Percentiles rank a stretch among this genome's conserved stretches.
Conservation (phyloP, 345 rosid genomes). For the Barbarea vulgaris region DNA sequence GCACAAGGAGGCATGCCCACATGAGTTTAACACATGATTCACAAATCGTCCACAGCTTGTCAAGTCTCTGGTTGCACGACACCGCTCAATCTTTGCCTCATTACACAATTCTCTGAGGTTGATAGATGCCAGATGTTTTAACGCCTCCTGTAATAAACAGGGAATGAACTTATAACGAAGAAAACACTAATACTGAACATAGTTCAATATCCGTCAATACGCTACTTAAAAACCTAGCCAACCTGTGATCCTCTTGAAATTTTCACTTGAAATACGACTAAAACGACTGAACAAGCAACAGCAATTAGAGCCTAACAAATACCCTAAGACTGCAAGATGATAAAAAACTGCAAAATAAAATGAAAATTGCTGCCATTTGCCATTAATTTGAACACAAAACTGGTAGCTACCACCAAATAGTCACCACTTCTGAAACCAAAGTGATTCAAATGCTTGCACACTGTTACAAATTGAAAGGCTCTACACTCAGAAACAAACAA, state of each 20-base stretch:
- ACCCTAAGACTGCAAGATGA: background rate
- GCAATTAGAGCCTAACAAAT: background rate
- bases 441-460: background rate
- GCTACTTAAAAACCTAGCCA: background rate
- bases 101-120: constrained; percentile 74
- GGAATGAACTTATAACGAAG: background rate
- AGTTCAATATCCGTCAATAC: background rate
- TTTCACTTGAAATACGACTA: background rate
- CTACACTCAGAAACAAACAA: constrained; percentile 12
- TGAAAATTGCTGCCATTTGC: background rate
- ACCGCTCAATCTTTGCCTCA: constrained; percentile 84
- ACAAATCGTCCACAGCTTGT: constrained; percentile 85
- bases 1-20: constrained; percentile 95
- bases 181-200: background rate
- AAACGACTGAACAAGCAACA: background rate
- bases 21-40: constrained; percentile 61
- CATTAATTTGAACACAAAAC: background rate
- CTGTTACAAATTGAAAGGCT: background rate
- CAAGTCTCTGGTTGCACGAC: constrained; percentile 95
- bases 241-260: background rate
- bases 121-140: constrained; percentile 73
- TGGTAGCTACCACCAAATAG: background rate
- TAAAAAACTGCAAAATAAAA: background rate
- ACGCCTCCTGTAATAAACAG: constrained; percentile 68
- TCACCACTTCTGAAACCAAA: constrained; percentile 10